These are phyloP conservation scores for Penicillium waksmanii DNA, from an alignment of 495 filamentous ascomycete genomes.

Conservation along the genomic window DNA sequence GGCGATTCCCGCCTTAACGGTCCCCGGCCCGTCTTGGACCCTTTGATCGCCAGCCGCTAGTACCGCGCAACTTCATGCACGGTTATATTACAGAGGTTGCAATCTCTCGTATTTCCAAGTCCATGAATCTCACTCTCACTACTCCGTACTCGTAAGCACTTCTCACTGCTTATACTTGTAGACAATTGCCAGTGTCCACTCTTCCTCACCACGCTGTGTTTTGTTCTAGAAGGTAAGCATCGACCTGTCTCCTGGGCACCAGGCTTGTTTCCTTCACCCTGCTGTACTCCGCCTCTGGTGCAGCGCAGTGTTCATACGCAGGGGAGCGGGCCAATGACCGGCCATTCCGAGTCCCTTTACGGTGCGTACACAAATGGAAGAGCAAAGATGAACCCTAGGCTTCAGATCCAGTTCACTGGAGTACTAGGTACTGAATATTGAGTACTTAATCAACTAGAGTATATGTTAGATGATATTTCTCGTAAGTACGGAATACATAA, in stretches of 20 bases:
- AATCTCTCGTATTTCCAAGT: too few relatives aligned
- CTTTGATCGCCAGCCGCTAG: background rate
- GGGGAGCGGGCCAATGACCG: constrained; percentile 19
- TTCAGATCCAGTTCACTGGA: too few relatives aligned
- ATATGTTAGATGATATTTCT: too few relatives aligned
- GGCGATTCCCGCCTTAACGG: background rate
- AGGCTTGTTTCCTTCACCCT: background rate
- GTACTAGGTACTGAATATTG: too few relatives aligned
- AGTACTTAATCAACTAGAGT: too few relatives aligned
- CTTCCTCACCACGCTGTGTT: background rate
- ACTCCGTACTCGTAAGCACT: too few relatives aligned
- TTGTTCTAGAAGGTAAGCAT: background rate
- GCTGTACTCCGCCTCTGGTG: background rate
- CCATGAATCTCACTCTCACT: too few relatives aligned
- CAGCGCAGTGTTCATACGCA: constrained; percentile 7
- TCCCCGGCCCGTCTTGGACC: background rate
- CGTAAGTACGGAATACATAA: too few relatives aligned
- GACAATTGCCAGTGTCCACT: too few relatives aligned
- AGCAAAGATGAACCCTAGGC: background rate
- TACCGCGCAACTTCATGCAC: background rate
- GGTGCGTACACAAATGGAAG: background rate
- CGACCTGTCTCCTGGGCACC: background rate
- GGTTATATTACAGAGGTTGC: background rate
- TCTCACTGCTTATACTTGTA: too few relatives aligned
- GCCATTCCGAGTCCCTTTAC: background rate